A percentile compares a stretch with the other conserved stretches of the same genome.
Evolutionary conservation across 768 basidiomycete genomes (phyloP).

Genomic region (Lactarius psammicola): DNA sequence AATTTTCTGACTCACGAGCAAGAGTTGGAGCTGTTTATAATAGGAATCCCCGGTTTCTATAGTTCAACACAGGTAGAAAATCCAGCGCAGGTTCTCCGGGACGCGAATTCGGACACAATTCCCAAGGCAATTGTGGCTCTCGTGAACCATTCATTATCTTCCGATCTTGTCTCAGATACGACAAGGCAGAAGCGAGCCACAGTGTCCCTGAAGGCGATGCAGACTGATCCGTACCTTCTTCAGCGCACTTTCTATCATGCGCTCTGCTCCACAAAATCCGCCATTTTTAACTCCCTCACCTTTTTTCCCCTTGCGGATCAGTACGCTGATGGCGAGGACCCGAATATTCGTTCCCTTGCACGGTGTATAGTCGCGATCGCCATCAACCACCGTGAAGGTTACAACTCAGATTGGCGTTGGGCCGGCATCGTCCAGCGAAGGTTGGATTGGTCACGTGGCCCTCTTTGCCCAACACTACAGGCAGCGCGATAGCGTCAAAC

Average conservation of each 20-base stretch:
- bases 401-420: not conserved
- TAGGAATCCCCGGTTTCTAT: no score
- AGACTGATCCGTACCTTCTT: slow-evolving; percentile 6
- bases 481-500: not conserved
- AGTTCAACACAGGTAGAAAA: no score
- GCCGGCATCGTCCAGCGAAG: not conserved
- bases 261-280: not conserved
- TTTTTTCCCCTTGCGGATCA: slow-evolving; percentile 3
- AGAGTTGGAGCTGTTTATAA: no score
- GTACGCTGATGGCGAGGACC: not conserved
- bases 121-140: no score
- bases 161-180: no score
- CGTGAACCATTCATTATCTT: no score
- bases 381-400: not conserved
- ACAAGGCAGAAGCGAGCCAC: no score
- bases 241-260: slow-evolving; percentile 9
- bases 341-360: not conserved
- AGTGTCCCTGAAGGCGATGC: not conserved
- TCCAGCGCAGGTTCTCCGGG: no score
- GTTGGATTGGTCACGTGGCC: not conserved
- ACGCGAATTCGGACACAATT: no score
- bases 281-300: not conserved
- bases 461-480: no score
- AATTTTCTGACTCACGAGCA: no score
- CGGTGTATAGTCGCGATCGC: not conserved